Percentiles rank a stretch among this genome's conserved stretches.
Evolutionary conservation across 1,139 yeast genomes (phyloP).

Genomic region (Nakaseomyces uthaithaninus): DNA sequence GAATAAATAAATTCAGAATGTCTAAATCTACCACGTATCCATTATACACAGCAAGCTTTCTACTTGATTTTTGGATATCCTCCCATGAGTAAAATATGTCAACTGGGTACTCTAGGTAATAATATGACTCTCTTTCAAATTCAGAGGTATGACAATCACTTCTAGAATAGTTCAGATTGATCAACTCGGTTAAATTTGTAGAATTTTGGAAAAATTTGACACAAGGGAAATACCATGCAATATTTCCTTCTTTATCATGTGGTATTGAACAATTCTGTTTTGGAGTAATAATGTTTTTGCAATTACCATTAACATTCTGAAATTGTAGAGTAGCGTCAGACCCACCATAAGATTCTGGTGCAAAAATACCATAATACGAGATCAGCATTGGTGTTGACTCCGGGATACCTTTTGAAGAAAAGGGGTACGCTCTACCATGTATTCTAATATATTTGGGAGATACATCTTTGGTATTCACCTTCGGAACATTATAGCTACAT

Average conservation of each 20-base stretch:
- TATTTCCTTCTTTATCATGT: conserved; percentile 44
- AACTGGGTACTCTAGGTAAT: conserved; percentile 51
- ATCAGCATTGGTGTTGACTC: conserved; percentile 36
- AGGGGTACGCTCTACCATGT: conserved; percentile 72
- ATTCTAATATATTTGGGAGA: conserved; percentile 53
- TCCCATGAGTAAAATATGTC: conserved; percentile 89
- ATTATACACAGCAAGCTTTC: conserved; percentile 78
- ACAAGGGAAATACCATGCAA: conserved; percentile 98
- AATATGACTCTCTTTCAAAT: conserved; percentile 60
- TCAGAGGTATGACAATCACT: conserved; percentile 75
- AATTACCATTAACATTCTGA: conserved; percentile 92
- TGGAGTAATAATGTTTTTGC: conserved; percentile 71
- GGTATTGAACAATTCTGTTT: conserved; percentile 66
- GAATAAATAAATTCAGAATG: conserved; percentile 64
- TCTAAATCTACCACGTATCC: conserved; percentile 81
- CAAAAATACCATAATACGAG: conserved; percentile 50
- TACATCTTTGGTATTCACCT: conserved; percentile 23
- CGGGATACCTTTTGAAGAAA: background rate
- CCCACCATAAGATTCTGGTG: conserved; percentile 77
- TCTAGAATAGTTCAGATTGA: background rate
- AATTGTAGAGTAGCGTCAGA: conserved; percentile 81
- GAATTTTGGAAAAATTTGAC: conserved; percentile 64
- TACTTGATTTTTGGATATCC: conserved; percentile 56
- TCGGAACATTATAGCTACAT: conserved; percentile 41
- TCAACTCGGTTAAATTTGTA: background rate